Conservation (phyloP, 2,329 filamentous ascomycete genomes). For the Teratosphaeria zuluensis region DNA sequence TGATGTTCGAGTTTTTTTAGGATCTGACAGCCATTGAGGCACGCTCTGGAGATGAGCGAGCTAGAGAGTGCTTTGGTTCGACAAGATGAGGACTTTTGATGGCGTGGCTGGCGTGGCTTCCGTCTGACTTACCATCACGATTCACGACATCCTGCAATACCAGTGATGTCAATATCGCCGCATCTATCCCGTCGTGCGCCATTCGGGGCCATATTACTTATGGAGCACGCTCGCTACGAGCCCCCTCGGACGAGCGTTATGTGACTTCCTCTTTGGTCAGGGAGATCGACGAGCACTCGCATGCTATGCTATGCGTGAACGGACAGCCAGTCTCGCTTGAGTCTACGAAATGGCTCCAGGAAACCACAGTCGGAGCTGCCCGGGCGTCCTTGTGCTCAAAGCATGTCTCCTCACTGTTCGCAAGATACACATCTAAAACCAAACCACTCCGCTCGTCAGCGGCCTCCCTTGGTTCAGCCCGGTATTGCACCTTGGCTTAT, state of each 20-base stretch:
- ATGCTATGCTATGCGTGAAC: neutral
- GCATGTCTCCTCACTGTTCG: neutral
- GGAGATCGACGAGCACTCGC: neutral
- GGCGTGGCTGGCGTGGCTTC: no score
- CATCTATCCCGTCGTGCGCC: no score
- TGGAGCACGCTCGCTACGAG: neutral
- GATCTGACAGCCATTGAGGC: no score
- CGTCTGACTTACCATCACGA: no score
- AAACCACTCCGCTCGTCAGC: no score
- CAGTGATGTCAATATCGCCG: neutral
- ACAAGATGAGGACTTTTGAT: no score
- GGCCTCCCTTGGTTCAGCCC: neutral
- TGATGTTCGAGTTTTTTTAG: no score
- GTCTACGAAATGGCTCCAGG: neutral
- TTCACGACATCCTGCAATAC: no score
- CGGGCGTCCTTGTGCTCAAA: neutral
- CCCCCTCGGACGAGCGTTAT: neutral
- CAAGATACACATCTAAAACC: no score
- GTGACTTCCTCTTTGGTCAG: neutral
- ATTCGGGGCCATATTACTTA: no score
- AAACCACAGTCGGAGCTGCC: neutral
- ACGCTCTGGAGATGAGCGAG: no score
- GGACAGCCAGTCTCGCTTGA: neutral
- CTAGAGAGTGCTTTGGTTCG: no score
- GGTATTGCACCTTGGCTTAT: neutral